Conservation (phyloP, 2,329 filamentous ascomycete genomes). For the Cytospora piceicola region DNA sequence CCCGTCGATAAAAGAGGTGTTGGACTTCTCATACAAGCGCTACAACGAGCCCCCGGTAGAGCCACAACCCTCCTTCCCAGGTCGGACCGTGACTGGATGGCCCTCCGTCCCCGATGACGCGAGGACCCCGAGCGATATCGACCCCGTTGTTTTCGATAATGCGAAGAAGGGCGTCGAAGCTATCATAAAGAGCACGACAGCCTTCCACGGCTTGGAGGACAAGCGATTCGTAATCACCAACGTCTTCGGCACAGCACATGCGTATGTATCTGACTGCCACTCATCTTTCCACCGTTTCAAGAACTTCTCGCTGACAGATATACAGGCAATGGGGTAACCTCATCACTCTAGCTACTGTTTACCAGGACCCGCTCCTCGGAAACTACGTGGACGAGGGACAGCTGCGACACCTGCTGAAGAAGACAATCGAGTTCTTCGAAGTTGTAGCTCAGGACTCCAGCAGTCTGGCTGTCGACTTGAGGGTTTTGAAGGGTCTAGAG, state of each 20-base stretch:
- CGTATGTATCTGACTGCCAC: slow-evolving; percentile 64
- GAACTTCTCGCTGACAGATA: slow-evolving; percentile 13
- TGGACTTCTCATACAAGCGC: slow-evolving; percentile 48
- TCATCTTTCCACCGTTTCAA: not conserved
- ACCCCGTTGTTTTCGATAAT: slow-evolving; percentile 54
- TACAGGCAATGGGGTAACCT: slow-evolving; percentile 94
- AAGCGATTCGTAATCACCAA: slow-evolving; percentile 87
- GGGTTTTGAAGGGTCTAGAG: slow-evolving; percentile 67
- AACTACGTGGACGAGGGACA: slow-evolving; percentile 58
- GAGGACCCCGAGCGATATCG: slow-evolving; percentile 46
- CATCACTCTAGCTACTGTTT: slow-evolving; percentile 84
- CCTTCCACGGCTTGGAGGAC: slow-evolving; percentile 70
- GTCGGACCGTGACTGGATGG: slow-evolving; percentile 10
- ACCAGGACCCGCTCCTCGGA: slow-evolving; percentile 65
- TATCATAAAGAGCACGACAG: slow-evolving; percentile 81
- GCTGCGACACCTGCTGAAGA: slow-evolving; percentile 65
- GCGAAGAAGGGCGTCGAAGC: slow-evolving; percentile 70
- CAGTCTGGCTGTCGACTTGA: slow-evolving; percentile 72
- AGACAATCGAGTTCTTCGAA: slow-evolving; percentile 77
- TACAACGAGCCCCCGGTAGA: slow-evolving; percentile 42
- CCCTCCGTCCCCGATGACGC: slow-evolving; percentile 41
- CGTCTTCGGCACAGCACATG: slow-evolving; percentile 91
- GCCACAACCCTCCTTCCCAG: slow-evolving; percentile 39
- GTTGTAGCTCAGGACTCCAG: slow-evolving; percentile 74
- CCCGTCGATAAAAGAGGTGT: slow-evolving; percentile 67